Evolutionary conservation across 2,329 filamentous ascomycete genomes (phyloP), one percentile per base, ranked within the genome.

Genomic region (Colletotrichum limetticola): DNA sequence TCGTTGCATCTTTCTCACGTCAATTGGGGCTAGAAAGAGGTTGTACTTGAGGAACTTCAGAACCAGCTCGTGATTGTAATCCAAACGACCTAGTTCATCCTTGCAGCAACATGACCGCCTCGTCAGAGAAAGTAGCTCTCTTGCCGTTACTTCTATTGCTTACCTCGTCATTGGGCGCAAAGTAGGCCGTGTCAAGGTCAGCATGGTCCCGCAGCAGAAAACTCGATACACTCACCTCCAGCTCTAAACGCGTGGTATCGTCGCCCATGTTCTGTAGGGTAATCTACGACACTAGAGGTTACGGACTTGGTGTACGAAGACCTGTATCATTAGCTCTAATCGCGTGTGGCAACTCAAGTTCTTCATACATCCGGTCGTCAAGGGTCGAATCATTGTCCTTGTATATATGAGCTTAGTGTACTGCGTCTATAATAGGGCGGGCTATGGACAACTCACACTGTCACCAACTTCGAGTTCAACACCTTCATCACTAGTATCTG

Each of bases 121-220:
- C 1, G 42, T 49, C 3, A 49, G 42, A 4, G 2, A 0, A 22
- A 49, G 8, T 49, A 22, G 19, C 19, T 22, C 7, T 49, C 19
- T 49, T 49, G 1, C 19, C 42, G 19, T 4, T 4, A 5, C 3
- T n/a, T 6, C 3, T 0, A 22, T 2, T 49, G 3, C 8, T 30
- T 60, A 70, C 67, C 53, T 84, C 81, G 28, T 84, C 83, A 30
- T 84, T 83, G 24, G 82, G 82, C 16, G 82, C 82, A 22, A 76
- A 79, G 64, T 83, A 76, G 3, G 60, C 67, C 65, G 32, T n/a
- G 32, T 16, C 28, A 37, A 22, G 1, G 63, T 66, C 9, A 66
- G 53, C 35, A 4, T 11, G 16, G 16, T 42, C 22, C 8, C 4
- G 12, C 7, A 7, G 53, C 53, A 26, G 2, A 16, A 28, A 0